phyloP scores from a whole-genome alignment of 257 asterid genomes.

The Nicotiana knightiana region DNA sequence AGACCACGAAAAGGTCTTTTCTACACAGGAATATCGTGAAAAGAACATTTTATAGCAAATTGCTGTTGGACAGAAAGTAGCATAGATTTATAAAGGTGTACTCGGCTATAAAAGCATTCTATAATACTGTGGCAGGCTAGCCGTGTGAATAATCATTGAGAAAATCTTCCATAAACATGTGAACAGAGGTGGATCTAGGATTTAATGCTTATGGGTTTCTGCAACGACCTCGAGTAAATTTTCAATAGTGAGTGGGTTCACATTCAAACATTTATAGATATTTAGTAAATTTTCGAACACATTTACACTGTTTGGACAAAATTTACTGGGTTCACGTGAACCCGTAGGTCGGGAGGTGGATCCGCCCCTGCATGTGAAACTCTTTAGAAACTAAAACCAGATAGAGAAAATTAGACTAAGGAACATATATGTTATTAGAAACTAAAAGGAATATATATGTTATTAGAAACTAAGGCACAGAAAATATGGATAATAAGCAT shows the following conservation, averaged over 20 bases:
- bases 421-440: constrained; percentile 4
- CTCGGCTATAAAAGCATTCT: background rate
- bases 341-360: too few species aligned
- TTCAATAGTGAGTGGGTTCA: too few species aligned
- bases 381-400: background rate
- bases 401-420: background rate
- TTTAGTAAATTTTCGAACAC: too few species aligned
- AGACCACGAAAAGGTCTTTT: background rate
- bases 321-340: too few species aligned
- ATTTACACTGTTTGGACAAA: too few species aligned
- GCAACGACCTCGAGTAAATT: too few species aligned
- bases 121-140: background rate
- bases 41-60: background rate
- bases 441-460: constrained; percentile 1
- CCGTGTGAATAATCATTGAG: background rate
- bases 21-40: background rate
- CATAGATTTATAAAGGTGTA: background rate
- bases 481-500: background rate
- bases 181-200: too few species aligned
- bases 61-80: background rate
- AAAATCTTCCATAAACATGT: background rate
- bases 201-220: too few species aligned
- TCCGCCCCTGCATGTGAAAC: background rate
- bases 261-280: too few species aligned
- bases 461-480: background rate